Conservation (phyloP, 2,329 filamentous ascomycete species). For the Verticillium klebahnii region DNA sequence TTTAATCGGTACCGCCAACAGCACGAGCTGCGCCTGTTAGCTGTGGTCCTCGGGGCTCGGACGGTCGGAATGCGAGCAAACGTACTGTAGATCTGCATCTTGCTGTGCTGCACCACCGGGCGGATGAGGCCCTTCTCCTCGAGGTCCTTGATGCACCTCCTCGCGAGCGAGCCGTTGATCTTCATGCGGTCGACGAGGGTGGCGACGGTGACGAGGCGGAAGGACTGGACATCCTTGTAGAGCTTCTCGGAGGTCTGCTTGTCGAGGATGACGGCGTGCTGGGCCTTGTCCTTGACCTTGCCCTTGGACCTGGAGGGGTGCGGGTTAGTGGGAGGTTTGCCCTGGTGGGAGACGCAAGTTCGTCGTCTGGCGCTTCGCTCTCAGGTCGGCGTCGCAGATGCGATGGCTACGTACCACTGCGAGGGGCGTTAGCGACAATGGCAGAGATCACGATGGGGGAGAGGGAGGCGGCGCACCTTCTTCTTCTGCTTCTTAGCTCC, state of each 20-base stretch:
- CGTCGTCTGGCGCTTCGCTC: background rate
- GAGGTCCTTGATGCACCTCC: slow-evolving; percentile 82
- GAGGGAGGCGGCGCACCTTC: slow-evolving; percentile 22
- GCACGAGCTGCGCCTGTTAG: slow-evolving; percentile 47
- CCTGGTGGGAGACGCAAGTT: background rate
- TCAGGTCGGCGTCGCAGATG: background rate
- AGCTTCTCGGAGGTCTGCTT: slow-evolving; percentile 97
- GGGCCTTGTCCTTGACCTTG: slow-evolving; percentile 99
- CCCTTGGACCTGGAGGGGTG: slow-evolving; percentile 29
- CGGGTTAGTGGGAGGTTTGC: slow-evolving; percentile 7
- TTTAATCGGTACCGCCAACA: slow-evolving; percentile 48
- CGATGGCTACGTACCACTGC: slow-evolving; percentile 26
- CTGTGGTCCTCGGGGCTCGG: background rate
- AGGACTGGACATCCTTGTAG: slow-evolving; percentile 99
- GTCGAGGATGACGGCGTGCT: slow-evolving; percentile 98
- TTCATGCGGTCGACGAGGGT: slow-evolving; percentile 99
- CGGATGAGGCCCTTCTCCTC: slow-evolving; percentile 99
- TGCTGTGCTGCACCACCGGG: slow-evolving; percentile 94
- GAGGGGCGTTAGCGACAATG: slow-evolving; percentile 6
- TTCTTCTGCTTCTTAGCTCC: slow-evolving; percentile 49
- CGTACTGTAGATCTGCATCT: slow-evolving; percentile 96
- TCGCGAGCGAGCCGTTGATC: slow-evolving; percentile 98
- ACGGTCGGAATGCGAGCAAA: slow-evolving; percentile 13
- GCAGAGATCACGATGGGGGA: background rate
- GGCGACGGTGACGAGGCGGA: slow-evolving; percentile 98